These are phyloP conservation scores for Colletotrichum lupini DNA, from an alignment of 2,329 filamentous ascomycete species.

Conservation along the genomic window DNA sequence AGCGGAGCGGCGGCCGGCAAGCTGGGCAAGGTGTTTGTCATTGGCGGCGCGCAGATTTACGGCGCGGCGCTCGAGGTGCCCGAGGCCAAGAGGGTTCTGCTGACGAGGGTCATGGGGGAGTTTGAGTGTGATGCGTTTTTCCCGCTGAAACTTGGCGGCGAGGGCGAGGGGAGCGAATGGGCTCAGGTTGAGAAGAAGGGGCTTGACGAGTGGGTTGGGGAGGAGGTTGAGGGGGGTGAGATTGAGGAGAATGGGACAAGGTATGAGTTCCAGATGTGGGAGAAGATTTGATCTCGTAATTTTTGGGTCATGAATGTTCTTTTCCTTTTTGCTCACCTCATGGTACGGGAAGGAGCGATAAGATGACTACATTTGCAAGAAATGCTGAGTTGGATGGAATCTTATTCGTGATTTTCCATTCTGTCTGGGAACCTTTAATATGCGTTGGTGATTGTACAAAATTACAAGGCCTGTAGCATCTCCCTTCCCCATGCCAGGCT, in stretches of 20 bases:
- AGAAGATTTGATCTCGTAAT: constrained; percentile 52
- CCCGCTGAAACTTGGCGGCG: constrained; percentile 64
- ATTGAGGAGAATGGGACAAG: constrained; percentile 72
- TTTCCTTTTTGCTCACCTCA: no score
- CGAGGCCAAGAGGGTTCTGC: constrained; percentile 71
- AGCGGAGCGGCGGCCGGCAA: constrained; percentile 28
- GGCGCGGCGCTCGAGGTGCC: constrained; percentile 70
- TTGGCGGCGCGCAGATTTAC: constrained; percentile 92
- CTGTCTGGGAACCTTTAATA: neutral
- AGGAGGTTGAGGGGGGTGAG: constrained; percentile 66
- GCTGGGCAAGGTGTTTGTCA: constrained; percentile 79
- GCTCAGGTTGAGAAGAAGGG: constrained; percentile 52
- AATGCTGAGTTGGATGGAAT: neutral
- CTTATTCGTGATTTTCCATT: neutral
- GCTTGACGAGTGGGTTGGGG: constrained; percentile 73
- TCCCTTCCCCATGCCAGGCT: neutral
- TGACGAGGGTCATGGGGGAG: constrained; percentile 74
- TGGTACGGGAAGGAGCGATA: neutral
- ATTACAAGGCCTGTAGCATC: constrained; percentile 38
- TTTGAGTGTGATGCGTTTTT: constrained; percentile 85
- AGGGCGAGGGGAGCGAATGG: neutral
- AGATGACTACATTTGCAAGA: neutral
- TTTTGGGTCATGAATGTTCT: neutral
- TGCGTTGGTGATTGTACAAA: constrained; percentile 37
- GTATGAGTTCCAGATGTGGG: constrained; percentile 83